Evolutionary conservation across 495 filamentous ascomycete genomes (phyloP).

Genomic region (Parmelia sp.): DNA sequence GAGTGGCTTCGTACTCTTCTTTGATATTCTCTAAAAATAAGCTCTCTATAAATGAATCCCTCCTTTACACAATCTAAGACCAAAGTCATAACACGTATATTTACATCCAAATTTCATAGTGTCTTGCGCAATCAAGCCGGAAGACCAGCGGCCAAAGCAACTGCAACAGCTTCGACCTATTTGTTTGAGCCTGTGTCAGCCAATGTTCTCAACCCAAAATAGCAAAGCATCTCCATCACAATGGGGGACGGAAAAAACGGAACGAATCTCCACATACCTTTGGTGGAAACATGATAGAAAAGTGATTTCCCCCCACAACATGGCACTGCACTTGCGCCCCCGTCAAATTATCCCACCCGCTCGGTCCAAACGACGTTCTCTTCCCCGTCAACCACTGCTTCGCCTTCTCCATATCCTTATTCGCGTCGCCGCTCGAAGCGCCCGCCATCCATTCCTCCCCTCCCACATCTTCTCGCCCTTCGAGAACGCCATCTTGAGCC

Average conservation of each 20-base stretch:
- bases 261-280: neutral
- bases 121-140: neutral
- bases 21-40: too few relatives aligned
- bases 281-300: constrained; percentile 19
- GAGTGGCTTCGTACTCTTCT: too few relatives aligned
- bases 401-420: constrained; percentile 16
- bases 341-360: constrained; percentile 16
- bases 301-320: constrained; percentile 16
- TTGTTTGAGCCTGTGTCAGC: neutral
- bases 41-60: too few relatives aligned
- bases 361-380: constrained; percentile 15
- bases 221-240: neutral
- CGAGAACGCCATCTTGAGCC: constrained; percentile 57
- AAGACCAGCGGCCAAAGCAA: constrained; percentile 1
- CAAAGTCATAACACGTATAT: neutral
- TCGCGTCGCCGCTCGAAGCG: neutral
- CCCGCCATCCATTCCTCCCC: constrained; percentile 14
- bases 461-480: constrained; percentile 4
- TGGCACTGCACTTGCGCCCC: constrained; percentile 15
- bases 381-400: constrained; percentile 18
- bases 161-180: constrained; percentile 10
- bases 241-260: neutral
- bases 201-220: neutral
- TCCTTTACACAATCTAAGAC: too few relatives aligned
- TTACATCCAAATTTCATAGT: neutral